A percentile compares a stretch with the other conserved stretches of the same genome.
phyloP scores from a whole-genome alignment of 495 filamentous ascomycete genomes.

The Oidiodendron maius region DNA sequence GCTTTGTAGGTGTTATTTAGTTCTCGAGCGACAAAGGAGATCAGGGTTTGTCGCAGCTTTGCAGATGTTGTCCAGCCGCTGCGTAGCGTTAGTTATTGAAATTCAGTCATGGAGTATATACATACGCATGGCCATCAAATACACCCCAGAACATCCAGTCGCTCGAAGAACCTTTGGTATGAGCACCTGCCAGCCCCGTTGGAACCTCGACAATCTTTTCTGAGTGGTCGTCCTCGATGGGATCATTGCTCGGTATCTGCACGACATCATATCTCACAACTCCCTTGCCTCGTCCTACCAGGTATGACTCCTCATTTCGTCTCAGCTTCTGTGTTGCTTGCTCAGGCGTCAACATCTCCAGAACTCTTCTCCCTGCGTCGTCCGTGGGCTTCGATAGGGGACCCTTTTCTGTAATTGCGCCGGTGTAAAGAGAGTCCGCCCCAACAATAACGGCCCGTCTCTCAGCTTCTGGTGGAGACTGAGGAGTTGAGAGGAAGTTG shows the following conservation, averaged over 20 bases:
- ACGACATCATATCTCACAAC: conserved; percentile 95
- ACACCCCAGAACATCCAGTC: conserved; percentile 99
- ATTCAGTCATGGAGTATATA: conserved; percentile 57
- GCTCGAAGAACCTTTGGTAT: conserved; percentile 46
- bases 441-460: conserved; percentile 65
- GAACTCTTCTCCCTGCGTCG: conserved; percentile 68
- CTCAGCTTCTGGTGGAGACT: conserved; percentile 7
- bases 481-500: conserved; percentile 2
- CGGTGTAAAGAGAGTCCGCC: conserved; percentile 77
- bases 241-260: conserved; percentile 91
- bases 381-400: conserved; percentile 84
- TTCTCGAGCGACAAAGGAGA: conserved; percentile 87
- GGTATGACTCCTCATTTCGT: conserved; percentile 82
- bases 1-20: conserved; percentile 88
- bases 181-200: conserved; percentile 32
- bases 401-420: conserved; percentile 69
- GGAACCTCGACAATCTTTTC: conserved; percentile 95
- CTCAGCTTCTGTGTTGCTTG: conserved; percentile 87
- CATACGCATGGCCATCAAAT: conserved; percentile 92
- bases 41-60: conserved; percentile 86
- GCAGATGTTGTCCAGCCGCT: conserved; percentile 98
- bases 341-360: conserved; percentile 95
- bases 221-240: conserved; percentile 96
- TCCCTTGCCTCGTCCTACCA: conserved; percentile 83
- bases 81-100: neutral